Conservation (phyloP, 1,284 basidiomycete genomes). For the Phaffia rhodozyma region DNA sequence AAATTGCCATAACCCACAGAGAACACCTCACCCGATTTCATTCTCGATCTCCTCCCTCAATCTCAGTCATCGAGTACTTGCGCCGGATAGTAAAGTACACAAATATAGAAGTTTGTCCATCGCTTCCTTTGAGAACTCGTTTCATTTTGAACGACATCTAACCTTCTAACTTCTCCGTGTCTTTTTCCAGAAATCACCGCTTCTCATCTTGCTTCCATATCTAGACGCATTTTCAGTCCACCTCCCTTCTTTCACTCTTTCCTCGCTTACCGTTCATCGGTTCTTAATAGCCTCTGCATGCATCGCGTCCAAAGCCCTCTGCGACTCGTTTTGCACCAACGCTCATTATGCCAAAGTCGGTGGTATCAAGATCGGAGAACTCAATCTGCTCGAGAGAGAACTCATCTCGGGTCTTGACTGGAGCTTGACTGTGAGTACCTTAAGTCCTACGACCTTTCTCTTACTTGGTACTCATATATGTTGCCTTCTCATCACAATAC, state of each 20-base stretch:
- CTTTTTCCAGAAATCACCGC: conserved; percentile 57
- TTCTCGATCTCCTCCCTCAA: conserved; percentile 72
- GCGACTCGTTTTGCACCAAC: conserved; percentile 87
- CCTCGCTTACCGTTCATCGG: conserved; percentile 86
- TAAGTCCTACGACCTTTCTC: not conserved
- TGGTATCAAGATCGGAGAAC: conserved; percentile 74
- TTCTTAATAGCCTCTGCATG: conserved; percentile 83
- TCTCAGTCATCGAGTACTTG: conserved; percentile 77
- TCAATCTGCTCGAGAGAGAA: conserved; percentile 84
- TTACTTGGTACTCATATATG: not conserved
- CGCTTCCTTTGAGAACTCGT: not conserved
- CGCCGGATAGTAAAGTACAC: conserved; percentile 82
- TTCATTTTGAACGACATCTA: not conserved
- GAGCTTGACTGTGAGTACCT: conserved; percentile 66
- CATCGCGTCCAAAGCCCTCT: conserved; percentile 78
- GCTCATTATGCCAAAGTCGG: conserved; percentile 85
- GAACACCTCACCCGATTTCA: conserved; percentile 83
- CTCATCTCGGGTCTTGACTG: conserved; percentile 82
- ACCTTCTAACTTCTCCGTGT: not conserved
- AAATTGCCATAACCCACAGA: conserved; percentile 30
- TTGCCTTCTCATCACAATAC: too few relatives aligned
- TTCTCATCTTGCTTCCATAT: conserved; percentile 79
- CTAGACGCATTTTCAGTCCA: conserved; percentile 87
- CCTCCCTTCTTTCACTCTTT: conserved; percentile 73
- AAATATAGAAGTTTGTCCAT: conserved; percentile 64